These are phyloP conservation scores for Parmales sp. DNA, from an alignment of 108 stramenopile species.

Conservation along the genomic window DNA sequence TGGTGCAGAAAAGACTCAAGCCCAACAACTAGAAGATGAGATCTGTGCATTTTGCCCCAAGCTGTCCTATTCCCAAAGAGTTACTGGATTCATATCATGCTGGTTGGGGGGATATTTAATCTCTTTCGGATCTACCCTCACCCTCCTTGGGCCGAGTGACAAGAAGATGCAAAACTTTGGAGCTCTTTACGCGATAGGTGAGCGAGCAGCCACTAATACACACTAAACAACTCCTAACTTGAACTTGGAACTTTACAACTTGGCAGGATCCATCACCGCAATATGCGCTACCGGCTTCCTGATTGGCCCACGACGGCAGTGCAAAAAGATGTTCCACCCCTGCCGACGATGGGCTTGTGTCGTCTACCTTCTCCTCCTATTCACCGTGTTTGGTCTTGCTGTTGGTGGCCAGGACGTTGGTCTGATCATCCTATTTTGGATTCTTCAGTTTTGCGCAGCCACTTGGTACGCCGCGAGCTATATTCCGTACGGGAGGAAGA, in stretches of 20 bases:
- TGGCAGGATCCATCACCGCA: constrained; percentile 35
- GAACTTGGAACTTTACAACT: no score
- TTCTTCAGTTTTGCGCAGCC: constrained; percentile 32
- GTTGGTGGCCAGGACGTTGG: constrained; percentile 14
- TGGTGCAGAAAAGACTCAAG: no score
- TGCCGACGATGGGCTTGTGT: constrained; percentile 27
- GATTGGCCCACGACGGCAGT: constrained; percentile 35
- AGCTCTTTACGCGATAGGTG: constrained; percentile 34
- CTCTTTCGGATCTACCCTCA: constrained; percentile 26
- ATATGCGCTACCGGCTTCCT: constrained; percentile 37
- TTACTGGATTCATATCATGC: constrained; percentile 31
- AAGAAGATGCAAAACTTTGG: constrained; percentile 26
- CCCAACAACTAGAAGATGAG: constrained; percentile 21
- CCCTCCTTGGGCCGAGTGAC: not conserved
- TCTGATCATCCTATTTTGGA: constrained; percentile 27
- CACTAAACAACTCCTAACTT: no score
- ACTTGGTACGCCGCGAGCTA: constrained; percentile 38
- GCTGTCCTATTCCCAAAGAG: constrained; percentile 32
- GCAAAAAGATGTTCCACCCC: constrained; percentile 42
- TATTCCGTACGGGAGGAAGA: constrained; percentile 36
- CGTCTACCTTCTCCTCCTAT: constrained; percentile 30
- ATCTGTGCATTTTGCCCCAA: constrained; percentile 30
- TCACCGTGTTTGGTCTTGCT: constrained; percentile 33
- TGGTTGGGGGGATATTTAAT: constrained; percentile 30
- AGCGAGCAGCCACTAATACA: no score